These are phyloP conservation scores for Sporothrix schenckii DNA, from an alignment of 2,329 filamentous ascomycete species.

Conservation along the genomic window DNA sequence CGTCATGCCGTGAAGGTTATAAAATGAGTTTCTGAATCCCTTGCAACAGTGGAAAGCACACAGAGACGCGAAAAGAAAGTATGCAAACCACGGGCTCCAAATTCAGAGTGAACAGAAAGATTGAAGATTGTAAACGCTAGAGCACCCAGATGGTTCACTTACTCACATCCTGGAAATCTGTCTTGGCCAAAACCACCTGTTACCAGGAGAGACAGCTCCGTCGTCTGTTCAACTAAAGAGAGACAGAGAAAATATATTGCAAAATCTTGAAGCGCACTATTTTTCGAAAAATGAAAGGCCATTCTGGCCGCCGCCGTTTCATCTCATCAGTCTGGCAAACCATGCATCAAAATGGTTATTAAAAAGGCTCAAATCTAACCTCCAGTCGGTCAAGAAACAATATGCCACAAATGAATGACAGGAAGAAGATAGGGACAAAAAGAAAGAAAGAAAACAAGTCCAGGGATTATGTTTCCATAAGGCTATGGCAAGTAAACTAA, in stretches of 20 bases:
- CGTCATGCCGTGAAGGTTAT: constrained; percentile 3
- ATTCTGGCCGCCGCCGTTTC: constrained; percentile 10
- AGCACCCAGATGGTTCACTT: background rate
- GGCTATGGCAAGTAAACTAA: background rate
- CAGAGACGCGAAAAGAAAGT: too few relatives aligned
- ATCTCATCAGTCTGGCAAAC: constrained; percentile 23
- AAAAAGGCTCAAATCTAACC: constrained; percentile 23
- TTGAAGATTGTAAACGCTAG: background rate
- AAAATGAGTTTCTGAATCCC: background rate
- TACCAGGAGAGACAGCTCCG: background rate
- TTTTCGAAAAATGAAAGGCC: constrained; percentile 6
- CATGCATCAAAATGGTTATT: constrained; percentile 18
- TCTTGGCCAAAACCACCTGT: background rate
- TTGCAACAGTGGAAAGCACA: background rate
- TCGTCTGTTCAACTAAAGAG: background rate
- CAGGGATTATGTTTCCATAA: background rate
- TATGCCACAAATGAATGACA: background rate
- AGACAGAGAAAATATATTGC: background rate
- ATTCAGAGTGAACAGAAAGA: background rate
- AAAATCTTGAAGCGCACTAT: background rate
- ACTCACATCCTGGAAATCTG: background rate
- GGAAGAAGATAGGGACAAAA: background rate
- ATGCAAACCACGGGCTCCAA: too few relatives aligned
- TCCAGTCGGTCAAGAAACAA: constrained; percentile 17
- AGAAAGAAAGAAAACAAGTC: background rate